Evolutionary conservation across 345 rosid species (phyloP).

Genomic region (Sisymbrium irio): DNA sequence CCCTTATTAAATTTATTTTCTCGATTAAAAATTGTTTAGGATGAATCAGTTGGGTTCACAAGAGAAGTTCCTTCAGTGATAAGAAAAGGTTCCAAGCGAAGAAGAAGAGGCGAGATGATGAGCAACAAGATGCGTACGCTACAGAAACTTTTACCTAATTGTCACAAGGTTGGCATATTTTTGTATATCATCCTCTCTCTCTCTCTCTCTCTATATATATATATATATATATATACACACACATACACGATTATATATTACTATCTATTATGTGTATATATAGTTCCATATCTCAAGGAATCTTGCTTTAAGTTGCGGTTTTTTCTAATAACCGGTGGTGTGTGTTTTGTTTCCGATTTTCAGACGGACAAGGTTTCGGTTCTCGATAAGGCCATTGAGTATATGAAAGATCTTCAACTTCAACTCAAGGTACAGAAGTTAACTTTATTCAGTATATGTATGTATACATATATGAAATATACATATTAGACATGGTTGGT

Average conservation of each 20-base stretch:
- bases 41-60: conserved; percentile 18
- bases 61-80: conserved; percentile 35
- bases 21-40: background rate
- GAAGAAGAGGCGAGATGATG: conserved; percentile 60
- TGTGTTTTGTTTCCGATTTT: background rate
- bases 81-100: conserved; percentile 31
- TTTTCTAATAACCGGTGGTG: background rate
- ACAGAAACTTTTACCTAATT: conserved; percentile 67
- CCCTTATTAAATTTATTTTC: background rate
- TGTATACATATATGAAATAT: background rate
- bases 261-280: background rate
- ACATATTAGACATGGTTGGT: background rate
- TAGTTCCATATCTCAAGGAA: background rate
- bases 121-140: conserved; percentile 63
- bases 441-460: background rate
- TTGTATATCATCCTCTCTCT: background rate
- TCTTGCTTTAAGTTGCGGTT: background rate
- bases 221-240: background rate
- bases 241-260: background rate
- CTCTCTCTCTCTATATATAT: background rate
- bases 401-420: conserved; percentile 62
- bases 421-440: conserved; percentile 62
- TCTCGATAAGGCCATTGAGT: conserved; percentile 70
- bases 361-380: conserved; percentile 64
- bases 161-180: conserved; percentile 49